phyloP scores from a whole-genome alignment of 2,329 filamentous ascomycete genomes.

The Furcasterigmium sp. region DNA sequence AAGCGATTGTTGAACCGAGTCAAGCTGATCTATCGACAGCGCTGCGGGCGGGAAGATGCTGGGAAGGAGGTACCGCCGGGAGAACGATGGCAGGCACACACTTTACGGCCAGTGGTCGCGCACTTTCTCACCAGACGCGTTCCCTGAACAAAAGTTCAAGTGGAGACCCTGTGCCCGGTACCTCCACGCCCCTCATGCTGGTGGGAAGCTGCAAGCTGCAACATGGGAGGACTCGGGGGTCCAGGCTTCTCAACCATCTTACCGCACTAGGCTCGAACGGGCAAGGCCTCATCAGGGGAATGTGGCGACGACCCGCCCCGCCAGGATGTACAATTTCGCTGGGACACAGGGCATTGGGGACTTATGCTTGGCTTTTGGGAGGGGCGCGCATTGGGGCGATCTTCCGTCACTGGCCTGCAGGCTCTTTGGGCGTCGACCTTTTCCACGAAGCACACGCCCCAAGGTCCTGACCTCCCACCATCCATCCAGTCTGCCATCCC shows the following conservation, averaged over 20 bases:
- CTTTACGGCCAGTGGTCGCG: too few relatives aligned
- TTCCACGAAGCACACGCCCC: too few relatives aligned
- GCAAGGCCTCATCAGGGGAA: conserved; percentile 13
- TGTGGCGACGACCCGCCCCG: background rate
- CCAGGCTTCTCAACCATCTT: conserved; percentile 39
- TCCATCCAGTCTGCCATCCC: too few relatives aligned
- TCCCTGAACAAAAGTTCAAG: background rate
- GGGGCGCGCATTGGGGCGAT: background rate
- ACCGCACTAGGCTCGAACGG: conserved; percentile 20
- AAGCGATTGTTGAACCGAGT: conserved; percentile 14
- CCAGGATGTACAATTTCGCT: background rate
- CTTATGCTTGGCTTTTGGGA: background rate
- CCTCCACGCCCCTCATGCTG: conserved; percentile 5
- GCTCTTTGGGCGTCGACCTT: too few relatives aligned
- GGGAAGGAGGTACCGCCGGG: background rate
- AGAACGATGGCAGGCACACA: too few relatives aligned
- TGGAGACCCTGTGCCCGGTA: too few relatives aligned
- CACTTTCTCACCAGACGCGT: conserved; percentile 4
- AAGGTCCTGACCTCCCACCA: too few relatives aligned
- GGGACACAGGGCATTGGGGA: background rate
- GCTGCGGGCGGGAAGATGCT: background rate
- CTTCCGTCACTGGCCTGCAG: background rate
- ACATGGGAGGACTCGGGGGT: background rate
- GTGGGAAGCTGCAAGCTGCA: conserved; percentile 10
- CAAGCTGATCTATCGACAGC: conserved; percentile 1